phyloP scores from a whole-genome alignment of 768 basidiomycete genomes.

The Podaxis rugospora region DNA sequence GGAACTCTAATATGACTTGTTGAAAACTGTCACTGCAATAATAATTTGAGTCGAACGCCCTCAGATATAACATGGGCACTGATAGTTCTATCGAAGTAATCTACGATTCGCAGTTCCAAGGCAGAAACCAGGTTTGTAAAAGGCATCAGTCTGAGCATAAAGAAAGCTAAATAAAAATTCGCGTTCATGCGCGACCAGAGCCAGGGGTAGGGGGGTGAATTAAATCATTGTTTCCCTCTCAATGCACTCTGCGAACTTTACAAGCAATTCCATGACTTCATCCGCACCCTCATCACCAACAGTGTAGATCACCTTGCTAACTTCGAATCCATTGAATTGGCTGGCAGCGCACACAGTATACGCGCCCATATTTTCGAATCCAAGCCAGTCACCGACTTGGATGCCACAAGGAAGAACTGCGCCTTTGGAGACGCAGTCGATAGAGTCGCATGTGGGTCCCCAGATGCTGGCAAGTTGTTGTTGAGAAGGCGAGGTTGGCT shows the following conservation, averaged over 20 bases:
- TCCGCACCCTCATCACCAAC: slow-evolving; percentile 44
- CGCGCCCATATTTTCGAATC: slow-evolving; percentile 98
- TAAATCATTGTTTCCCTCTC: neutral
- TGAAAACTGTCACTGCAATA: neutral
- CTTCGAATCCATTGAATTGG: slow-evolving; percentile 89
- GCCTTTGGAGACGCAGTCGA: slow-evolving; percentile 81
- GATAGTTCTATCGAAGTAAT: neutral
- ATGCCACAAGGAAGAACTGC: slow-evolving; percentile 62
- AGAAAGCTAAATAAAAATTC: neutral
- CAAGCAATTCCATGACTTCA: slow-evolving; percentile 51
- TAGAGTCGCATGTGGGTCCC: slow-evolving; percentile 98
- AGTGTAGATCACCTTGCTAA: slow-evolving; percentile 79
- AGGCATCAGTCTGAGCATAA: neutral
- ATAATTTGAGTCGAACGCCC: neutral
- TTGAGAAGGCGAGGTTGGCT: slow-evolving; percentile 32
- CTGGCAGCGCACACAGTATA: slow-evolving; percentile 98
- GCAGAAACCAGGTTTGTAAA: neutral
- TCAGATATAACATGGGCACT: neutral
- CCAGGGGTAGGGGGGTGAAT: neutral
- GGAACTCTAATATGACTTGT: neutral
- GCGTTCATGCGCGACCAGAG: neutral
- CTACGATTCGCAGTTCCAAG: neutral
- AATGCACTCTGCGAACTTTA: slow-evolving; percentile 35
- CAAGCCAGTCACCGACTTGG: slow-evolving; percentile 94
- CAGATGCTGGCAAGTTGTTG: slow-evolving; percentile 69